Conservation (phyloP, 2,329 filamentous ascomycete species). For the Talaromyces albobiverticillius region DNA sequence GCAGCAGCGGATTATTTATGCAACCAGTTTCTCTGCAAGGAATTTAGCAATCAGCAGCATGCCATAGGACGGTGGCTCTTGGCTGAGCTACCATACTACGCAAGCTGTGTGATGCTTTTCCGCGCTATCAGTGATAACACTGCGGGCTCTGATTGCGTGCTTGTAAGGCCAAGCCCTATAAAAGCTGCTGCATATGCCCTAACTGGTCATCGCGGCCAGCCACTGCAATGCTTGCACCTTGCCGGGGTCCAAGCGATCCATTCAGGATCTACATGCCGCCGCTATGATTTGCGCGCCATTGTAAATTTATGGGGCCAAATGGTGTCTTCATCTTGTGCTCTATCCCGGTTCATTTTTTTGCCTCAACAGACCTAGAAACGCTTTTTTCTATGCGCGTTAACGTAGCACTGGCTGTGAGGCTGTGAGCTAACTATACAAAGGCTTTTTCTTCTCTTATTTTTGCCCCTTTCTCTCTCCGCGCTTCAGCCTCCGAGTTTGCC, state of each 20-base stretch:
- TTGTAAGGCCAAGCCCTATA: neutral
- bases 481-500: neutral
- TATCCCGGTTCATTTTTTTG: neutral
- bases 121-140: constrained; percentile 11
- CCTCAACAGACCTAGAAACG: no score
- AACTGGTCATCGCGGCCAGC: constrained; percentile 3
- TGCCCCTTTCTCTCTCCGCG: neutral
- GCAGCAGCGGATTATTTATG: neutral
- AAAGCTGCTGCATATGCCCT: neutral
- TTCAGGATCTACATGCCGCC: neutral
- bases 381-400: no score
- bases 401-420: no score
- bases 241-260: no score
- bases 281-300: constrained; percentile 3
- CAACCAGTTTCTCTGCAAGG: neutral
- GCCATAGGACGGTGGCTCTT: neutral
- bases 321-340: neutral
- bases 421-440: no score
- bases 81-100: neutral
- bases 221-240: neutral
- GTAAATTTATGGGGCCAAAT: neutral
- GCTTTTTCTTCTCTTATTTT: neutral
- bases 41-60: neutral
- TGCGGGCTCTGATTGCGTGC: constrained; percentile 15
- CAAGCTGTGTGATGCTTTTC: neutral